A percentile compares a stretch with the other conserved stretches of the same genome.
These are phyloP conservation scores for Xanthoconium stramineum DNA, from an alignment of 768 basidiomycete species.

Conservation along the genomic window DNA sequence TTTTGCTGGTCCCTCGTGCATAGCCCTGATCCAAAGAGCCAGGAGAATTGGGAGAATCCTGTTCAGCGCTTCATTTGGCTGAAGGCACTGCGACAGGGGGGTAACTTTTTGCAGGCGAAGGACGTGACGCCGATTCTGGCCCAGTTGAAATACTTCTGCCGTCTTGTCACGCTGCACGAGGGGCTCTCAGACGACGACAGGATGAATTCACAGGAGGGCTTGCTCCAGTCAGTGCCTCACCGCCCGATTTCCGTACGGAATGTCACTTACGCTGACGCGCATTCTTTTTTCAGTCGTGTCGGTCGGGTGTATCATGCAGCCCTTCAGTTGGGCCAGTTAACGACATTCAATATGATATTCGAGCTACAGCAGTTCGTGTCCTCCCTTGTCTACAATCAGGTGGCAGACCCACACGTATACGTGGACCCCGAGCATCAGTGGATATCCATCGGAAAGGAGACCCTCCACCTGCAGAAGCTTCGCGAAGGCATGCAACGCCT, in stretches of 20 bases:
- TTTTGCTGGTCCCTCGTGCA: slow-evolving; percentile 3
- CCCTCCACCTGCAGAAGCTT: neutral
- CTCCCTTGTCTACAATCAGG: neutral
- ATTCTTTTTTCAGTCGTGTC: neutral
- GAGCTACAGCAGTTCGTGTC: neutral
- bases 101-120: neutral
- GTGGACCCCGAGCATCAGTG: neutral
- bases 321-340: neutral
- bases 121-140: neutral
- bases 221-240: neutral
- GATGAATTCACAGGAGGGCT: neutral
- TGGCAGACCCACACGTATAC: neutral
- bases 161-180: neutral
- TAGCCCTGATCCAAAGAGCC: neutral
- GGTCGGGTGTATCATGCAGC: neutral
- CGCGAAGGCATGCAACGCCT: neutral
- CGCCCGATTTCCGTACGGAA: too few species aligned
- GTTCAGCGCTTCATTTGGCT: neutral
- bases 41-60: neutral
- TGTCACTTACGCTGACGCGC: too few species aligned
- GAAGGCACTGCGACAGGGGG: neutral
- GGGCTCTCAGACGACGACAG: neutral
- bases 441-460: neutral
- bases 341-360: neutral
- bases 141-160: neutral